Evolutionary conservation across 495 filamentous ascomycete genomes (phyloP), one percentile per base, ranked within the genome.

Genomic region (Aspergillus nanangensis): DNA sequence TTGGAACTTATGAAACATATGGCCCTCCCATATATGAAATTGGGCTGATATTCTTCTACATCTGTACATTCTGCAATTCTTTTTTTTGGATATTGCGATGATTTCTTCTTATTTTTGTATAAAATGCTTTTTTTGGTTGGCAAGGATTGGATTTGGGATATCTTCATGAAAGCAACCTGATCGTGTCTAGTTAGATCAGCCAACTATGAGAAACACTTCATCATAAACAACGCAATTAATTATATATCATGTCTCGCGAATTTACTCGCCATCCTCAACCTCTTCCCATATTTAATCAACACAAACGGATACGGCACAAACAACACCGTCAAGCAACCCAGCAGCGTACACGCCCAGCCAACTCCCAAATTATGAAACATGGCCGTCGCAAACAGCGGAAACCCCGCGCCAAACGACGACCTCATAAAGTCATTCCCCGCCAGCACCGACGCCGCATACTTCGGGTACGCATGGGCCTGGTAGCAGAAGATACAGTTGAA

Each of bases 351-450:
- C 3, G 80, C 84, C 65, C 82, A 85, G 0, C 69, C 76, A 8
- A 86, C 72, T 0, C 82, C 84, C 8, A 86, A 57, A 38, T 76
- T 78, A 34, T 78, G 70, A 41, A 80, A 85, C 74, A 76, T 62
- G 0, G 42, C 40, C 3, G 51, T 42, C 8, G 72, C 71, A 43
- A 77, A 76, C 0, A 79, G 57, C 0, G 74, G 75, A 46, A 77
- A 78, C 0, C 63, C 73, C 8, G 67, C 74, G 5, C 73, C 77
- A 46, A 79, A 75, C 0, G 56, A 48, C 3, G 59, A 66, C 11
- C 77, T 49, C 43, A 77, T 48, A 25, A 80, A 68, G 41, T 72
- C 71, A 50, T 79, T 79, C 0, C 72, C 75, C 0, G 77, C 77
- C 2, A 79, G 62, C 3, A 77, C 71, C 5, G 59, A 65, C 1